Evolutionary conservation across 2,329 filamentous ascomycete species (phyloP).

Genomic region (Colletotrichum gigasporum): DNA sequence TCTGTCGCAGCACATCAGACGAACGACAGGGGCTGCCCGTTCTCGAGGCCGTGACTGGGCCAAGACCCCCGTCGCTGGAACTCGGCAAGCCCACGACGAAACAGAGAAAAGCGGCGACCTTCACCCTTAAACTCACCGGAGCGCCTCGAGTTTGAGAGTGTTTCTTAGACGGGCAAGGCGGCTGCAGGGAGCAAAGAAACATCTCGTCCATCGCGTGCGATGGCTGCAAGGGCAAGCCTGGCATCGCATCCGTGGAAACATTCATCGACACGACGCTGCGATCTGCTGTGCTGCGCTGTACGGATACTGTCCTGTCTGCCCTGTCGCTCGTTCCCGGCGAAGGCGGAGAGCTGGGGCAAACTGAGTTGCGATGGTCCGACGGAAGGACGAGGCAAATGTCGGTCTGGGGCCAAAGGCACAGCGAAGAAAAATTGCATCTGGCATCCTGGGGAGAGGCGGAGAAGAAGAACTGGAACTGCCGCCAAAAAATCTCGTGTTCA

Average conservation of each 20-base stretch:
- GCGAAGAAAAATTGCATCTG: slow-evolving; percentile 2
- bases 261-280: not conserved
- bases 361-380: slow-evolving; percentile 1
- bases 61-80: slow-evolving; percentile 25
- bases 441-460: slow-evolving; percentile 1
- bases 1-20: slow-evolving; percentile 33
- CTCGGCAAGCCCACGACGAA: slow-evolving; percentile 27
- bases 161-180: slow-evolving; percentile 24
- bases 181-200: slow-evolving; percentile 30
- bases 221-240: slow-evolving; percentile 27
- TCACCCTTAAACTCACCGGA: slow-evolving; percentile 12
- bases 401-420: slow-evolving; percentile 17
- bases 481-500: not conserved
- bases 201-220: slow-evolving; percentile 22
- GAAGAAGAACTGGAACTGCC: slow-evolving; percentile 3
- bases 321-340: not conserved
- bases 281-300: not conserved
- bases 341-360: not conserved
- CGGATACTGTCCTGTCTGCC: not conserved
- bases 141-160: slow-evolving; percentile 11
- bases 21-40: slow-evolving; percentile 27
- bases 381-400: slow-evolving; percentile 23
- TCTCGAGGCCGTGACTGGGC: slow-evolving; percentile 27
- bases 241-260: slow-evolving; percentile 9
- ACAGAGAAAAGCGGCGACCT: slow-evolving; percentile 15